Evolutionary conservation across 73 alveolate species (phyloP).

Genomic region (Breviolum minutum): DNA sequence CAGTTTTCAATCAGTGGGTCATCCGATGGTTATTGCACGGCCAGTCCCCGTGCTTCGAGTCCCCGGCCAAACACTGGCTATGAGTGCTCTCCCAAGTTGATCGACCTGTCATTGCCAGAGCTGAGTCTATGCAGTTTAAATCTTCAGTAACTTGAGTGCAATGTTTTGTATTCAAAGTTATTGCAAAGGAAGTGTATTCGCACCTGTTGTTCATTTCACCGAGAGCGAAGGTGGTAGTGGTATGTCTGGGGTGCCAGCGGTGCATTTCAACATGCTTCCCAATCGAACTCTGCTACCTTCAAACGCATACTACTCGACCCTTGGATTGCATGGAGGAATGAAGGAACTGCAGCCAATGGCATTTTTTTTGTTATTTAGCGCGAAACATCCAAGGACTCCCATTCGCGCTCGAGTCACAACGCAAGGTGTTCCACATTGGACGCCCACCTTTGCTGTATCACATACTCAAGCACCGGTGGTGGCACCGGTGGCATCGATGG

Average conservation of each 20-base stretch:
- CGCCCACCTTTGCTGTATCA: neutral
- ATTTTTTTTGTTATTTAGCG: neutral
- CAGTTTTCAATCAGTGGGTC: slow-evolving; percentile 3
- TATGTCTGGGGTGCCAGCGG: neutral
- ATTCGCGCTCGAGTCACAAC: neutral
- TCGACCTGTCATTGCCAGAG: too few relatives aligned
- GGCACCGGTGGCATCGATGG: neutral
- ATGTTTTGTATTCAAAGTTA: too few relatives aligned
- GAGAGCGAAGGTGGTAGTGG: neutral
- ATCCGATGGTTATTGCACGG: neutral
- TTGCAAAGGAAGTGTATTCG: too few relatives aligned
- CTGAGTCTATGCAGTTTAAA: too few relatives aligned
- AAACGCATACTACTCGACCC: neutral
- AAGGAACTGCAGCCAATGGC: neutral
- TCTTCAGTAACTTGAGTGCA: too few relatives aligned
- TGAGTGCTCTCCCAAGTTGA: neutral
- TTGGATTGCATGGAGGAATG: neutral
- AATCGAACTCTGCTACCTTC: neutral
- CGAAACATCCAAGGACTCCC: slow-evolving; percentile 1
- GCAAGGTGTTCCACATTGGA: neutral
- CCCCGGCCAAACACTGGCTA: slow-evolving; percentile 8
- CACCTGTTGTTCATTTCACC: neutral
- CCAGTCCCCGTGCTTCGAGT: slow-evolving; percentile 23
- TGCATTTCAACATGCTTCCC: neutral
- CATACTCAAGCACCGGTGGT: neutral